phyloP scores from a whole-genome alignment of 2,329 filamentous ascomycete genomes.

The Epichloe festucae region DNA sequence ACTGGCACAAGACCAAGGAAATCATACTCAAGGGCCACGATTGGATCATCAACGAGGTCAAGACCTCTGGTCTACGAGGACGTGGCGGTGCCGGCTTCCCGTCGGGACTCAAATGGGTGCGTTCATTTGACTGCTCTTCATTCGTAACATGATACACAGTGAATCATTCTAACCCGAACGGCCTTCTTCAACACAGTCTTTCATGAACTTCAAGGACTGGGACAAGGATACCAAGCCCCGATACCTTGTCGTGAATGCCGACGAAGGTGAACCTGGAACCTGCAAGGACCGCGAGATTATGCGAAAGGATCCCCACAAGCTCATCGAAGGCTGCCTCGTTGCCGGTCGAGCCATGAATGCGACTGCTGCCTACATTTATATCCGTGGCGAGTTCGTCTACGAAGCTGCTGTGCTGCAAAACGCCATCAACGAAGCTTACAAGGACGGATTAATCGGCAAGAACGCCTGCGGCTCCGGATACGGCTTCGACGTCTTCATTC shows the following conservation, averaged over 20 bases:
- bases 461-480: conserved; percentile 95
- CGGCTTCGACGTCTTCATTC: conserved; percentile 93
- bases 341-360: conserved; percentile 98
- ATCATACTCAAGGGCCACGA: conserved; percentile 95
- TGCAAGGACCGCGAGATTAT: conserved; percentile 99
- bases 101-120: conserved; percentile 96
- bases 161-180: neutral
- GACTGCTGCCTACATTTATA: conserved; percentile 97
- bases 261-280: conserved; percentile 96
- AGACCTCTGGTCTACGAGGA: conserved; percentile 87
- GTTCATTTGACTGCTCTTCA: conserved; percentile 18
- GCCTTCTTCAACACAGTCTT: conserved; percentile 49
- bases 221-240: conserved; percentile 93
- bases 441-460: conserved; percentile 89
- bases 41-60: conserved; percentile 97
- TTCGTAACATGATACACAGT: neutral
- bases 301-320: conserved; percentile 99
- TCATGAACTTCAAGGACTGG: conserved; percentile 99
- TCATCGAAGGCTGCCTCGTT: conserved; percentile 91
- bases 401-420: conserved; percentile 88
- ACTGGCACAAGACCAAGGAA: conserved; percentile 99
- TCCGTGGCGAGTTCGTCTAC: conserved; percentile 94
- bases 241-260: conserved; percentile 95
- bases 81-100: conserved; percentile 97
- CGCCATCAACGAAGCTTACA: conserved; percentile 96